Evolutionary conservation across 305 asterid species (phyloP), one percentile per base, ranked within the genome.

Genomic region (Nicotiana rustica): DNA sequence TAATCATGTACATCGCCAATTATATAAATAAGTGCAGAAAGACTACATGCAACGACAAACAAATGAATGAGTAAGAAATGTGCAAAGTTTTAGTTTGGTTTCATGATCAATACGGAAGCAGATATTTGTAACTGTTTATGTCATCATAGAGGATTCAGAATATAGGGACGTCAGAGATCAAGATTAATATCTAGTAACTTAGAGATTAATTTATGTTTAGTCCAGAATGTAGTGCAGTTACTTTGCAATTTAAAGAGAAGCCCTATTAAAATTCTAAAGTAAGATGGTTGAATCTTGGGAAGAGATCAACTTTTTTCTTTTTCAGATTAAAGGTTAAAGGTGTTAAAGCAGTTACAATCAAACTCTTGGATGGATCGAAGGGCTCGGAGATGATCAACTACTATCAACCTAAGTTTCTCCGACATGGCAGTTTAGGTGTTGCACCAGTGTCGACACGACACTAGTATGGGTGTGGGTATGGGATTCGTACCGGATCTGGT

Each of bases 341-440:
- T 75, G 64, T 75, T 17, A 4, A 75, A 75, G 62, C 79, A 73
- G 35, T 49, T 47, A 47, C 21, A 21, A 47, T 73, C 41, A 25
- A 47, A 73, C 79, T 47, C 62, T 13, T 47, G 79, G 79, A 21
- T 21, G 14, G 78, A 71, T 21, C 59, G 47, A 13, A 71, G 38
- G 14, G n/a, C 19, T 71, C 3, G 36, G 38, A 44, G 29, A 47
- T 71, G 38, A 13, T 71, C 38, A 71, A 52, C 55, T 75, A 3
- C 41, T 75, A 75, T 75, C 79, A 73, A 14, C 59, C 29, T 25
- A 25, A 25, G 29, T 25, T 25, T 0, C 29, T 25, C 29, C 29
- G 29, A 25, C 29, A 25, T 25, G 29, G 29, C 29, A 25, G 29
- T 25, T 25, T 25, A 25, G 29, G 29, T 25, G 29, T 1, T 0